Evolutionary conservation across 768 basidiomycete genomes (phyloP).

Genomic region (Tylopilus vinaceipallidus): DNA sequence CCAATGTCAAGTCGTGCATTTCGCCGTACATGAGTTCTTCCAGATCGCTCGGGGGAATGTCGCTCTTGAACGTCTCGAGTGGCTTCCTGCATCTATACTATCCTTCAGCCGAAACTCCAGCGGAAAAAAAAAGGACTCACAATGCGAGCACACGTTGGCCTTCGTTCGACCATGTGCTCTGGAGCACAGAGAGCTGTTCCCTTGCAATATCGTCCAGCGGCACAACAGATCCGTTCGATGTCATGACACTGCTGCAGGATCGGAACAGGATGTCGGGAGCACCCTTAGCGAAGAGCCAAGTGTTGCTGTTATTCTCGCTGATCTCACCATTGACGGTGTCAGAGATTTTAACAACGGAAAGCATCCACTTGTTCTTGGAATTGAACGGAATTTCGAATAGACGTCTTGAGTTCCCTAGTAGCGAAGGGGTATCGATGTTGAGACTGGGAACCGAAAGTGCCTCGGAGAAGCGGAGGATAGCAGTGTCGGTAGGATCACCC

Average conservation of each 20-base stretch:
- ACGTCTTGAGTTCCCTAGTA: constrained; percentile 23
- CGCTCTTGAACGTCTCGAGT: constrained; percentile 25
- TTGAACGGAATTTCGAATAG: constrained; percentile 43
- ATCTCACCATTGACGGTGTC: constrained; percentile 10
- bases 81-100: constrained; percentile 29
- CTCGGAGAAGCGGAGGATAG: constrained; percentile 50
- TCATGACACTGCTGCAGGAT: constrained; percentile 36
- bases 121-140: constrained; percentile 10
- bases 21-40: constrained; percentile 40
- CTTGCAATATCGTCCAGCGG: constrained; percentile 27
- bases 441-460: constrained; percentile 24
- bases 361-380: constrained; percentile 59
- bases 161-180: constrained; percentile 43
- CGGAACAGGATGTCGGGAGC: constrained; percentile 55
- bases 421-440: constrained; percentile 21
- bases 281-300: constrained; percentile 52
- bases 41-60: constrained; percentile 29
- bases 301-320: constrained; percentile 6
- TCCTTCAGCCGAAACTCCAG: background rate
- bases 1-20: constrained; percentile 40
- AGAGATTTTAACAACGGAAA: constrained; percentile 38
- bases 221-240: constrained; percentile 32
- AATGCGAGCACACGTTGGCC: constrained; percentile 57
- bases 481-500: constrained; percentile 54
- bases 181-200: constrained; percentile 23